A percentile compares a stretch with the other conserved stretches of the same genome.
phyloP scores from a whole-genome alignment of 1,284 basidiomycete species.

The Cryptococcus deneoformans region DNA sequence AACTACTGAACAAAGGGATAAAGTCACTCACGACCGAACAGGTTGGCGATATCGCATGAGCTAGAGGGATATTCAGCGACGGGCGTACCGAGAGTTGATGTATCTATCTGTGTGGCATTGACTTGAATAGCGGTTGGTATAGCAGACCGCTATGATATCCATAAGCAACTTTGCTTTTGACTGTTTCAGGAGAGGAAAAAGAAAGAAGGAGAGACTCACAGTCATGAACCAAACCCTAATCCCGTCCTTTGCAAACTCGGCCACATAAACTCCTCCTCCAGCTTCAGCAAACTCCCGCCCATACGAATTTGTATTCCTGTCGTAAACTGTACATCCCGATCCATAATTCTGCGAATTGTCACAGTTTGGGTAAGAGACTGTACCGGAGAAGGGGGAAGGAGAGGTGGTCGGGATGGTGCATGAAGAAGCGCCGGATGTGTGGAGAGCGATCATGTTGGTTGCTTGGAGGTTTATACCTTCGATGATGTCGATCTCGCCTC shows the following conservation, averaged over 20 bases:
- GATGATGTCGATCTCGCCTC: slow-evolving; percentile 45
- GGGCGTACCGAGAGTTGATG: slow-evolving; percentile 62
- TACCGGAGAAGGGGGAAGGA: not conserved
- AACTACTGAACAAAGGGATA: not conserved
- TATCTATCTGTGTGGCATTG: slow-evolving; percentile 59
- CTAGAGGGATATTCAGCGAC: slow-evolving; percentile 64
- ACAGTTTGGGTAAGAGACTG: slow-evolving; percentile 32
- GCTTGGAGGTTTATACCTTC: slow-evolving; percentile 44
- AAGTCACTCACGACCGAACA: slow-evolving; percentile 54
- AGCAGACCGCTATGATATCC: slow-evolving; percentile 52
- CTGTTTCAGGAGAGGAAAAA: not conserved
- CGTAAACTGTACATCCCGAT: slow-evolving; percentile 61
- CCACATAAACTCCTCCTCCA: slow-evolving; percentile 69
- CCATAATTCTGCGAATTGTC: slow-evolving; percentile 50
- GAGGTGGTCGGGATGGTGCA: slow-evolving; percentile 19
- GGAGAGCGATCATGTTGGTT: slow-evolving; percentile 44
- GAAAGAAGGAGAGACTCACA: slow-evolving; percentile 50
- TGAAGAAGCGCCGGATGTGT: slow-evolving; percentile 25
- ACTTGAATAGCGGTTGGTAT: slow-evolving; percentile 59
- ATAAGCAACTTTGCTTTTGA: not conserved
- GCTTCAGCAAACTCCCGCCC: slow-evolving; percentile 62
- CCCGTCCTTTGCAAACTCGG: slow-evolving; percentile 59
- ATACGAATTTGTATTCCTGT: slow-evolving; percentile 58
- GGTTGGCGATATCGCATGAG: slow-evolving; percentile 59
- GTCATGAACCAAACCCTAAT: slow-evolving; percentile 72